Conservation (phyloP, 2,329 filamentous ascomycete genomes). For the Helotiales sp. region DNA sequence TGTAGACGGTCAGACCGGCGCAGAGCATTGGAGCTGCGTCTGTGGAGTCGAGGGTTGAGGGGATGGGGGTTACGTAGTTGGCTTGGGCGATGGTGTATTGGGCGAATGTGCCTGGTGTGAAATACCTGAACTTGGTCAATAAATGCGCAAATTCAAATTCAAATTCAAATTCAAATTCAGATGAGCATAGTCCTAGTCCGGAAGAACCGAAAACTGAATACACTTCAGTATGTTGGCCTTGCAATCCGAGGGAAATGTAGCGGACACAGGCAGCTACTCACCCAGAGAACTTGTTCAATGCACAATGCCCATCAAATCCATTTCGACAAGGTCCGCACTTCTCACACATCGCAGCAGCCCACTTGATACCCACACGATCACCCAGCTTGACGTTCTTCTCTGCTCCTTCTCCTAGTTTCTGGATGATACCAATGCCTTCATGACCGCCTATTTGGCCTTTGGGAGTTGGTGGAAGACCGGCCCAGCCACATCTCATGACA, state of each 20-base stretch:
- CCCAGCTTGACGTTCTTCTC: slow-evolving; percentile 60
- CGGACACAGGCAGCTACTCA: too few species aligned
- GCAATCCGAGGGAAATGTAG: too few species aligned
- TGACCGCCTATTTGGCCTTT: slow-evolving; percentile 69
- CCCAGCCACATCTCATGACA: slow-evolving; percentile 54
- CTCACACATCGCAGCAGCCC: slow-evolving; percentile 39
- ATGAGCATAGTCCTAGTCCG: too few species aligned
- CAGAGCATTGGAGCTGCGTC: slow-evolving; percentile 69
- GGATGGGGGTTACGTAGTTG: slow-evolving; percentile 71
- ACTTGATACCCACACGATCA: slow-evolving; percentile 69
- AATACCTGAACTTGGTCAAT: slow-evolving; percentile 55
- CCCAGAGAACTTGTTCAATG: slow-evolving; percentile 13
- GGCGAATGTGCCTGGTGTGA: slow-evolving; percentile 69
- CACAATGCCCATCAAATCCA: slow-evolving; percentile 26
- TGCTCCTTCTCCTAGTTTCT: slow-evolving; percentile 64
- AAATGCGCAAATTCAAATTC: background rate
- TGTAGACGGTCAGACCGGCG: slow-evolving; percentile 68
- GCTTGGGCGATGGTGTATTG: slow-evolving; percentile 67
- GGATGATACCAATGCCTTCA: slow-evolving; percentile 67
- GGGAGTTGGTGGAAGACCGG: slow-evolving; percentile 59
- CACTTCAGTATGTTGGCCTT: too few species aligned
- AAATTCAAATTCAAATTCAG: too few species aligned
- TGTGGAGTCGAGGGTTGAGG: slow-evolving; percentile 60
- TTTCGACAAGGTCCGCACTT: slow-evolving; percentile 18
- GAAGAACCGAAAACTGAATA: too few species aligned